These are phyloP conservation scores for Canavalia gladiata DNA, from an alignment of 306 rosid genomes.

Conservation along the genomic window DNA sequence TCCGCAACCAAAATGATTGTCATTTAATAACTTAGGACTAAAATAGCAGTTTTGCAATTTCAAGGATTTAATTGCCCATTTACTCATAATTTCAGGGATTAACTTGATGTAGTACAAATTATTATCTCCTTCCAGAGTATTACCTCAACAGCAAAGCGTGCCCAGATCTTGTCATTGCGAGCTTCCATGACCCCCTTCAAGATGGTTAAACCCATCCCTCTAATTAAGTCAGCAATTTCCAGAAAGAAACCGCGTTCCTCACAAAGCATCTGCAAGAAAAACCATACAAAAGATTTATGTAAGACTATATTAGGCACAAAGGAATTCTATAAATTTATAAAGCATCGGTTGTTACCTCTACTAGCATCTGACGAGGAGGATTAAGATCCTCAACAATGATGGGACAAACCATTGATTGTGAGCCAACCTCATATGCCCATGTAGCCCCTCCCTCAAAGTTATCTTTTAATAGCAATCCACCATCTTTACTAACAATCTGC, in stretches of 20 bases:
- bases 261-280: constrained; percentile 81
- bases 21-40: too few species aligned
- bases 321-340: neutral
- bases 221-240: constrained; percentile 91
- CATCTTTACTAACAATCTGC: constrained; percentile 85
- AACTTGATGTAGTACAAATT: neutral
- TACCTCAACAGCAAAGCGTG: constrained; percentile 97
- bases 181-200: constrained; percentile 94
- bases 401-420: constrained; percentile 89
- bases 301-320: neutral
- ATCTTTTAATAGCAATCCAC: constrained; percentile 82
- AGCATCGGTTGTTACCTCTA: constrained; percentile 69
- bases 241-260: constrained; percentile 93
- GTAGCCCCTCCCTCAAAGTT: constrained; percentile 96
- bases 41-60: too few species aligned
- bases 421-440: constrained; percentile 97
- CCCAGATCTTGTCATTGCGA: constrained; percentile 95
- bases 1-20: too few species aligned
- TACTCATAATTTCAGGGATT: too few species aligned
- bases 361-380: constrained; percentile 95
- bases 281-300: constrained; percentile 11
- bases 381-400: constrained; percentile 95
- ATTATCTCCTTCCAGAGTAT: constrained; percentile 10
- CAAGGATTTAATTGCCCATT: too few species aligned
- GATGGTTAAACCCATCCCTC: constrained; percentile 94